Evolutionary conservation across 495 filamentous ascomycete genomes (phyloP).

Genomic region (Letharia lupina): DNA sequence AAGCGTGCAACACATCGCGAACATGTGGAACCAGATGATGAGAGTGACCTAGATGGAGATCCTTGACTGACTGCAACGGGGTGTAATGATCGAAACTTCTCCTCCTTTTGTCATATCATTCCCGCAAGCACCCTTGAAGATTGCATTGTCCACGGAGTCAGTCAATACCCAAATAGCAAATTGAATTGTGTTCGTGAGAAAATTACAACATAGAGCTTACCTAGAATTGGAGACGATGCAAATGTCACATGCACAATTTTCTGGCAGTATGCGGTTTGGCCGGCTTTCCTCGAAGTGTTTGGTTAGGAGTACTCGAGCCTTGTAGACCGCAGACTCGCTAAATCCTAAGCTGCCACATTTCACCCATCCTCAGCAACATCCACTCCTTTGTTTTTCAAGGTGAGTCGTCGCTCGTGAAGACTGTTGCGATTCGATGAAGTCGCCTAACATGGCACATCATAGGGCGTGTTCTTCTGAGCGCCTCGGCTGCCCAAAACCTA

Average conservation of each 20-base stretch:
- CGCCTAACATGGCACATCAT: slow-evolving; percentile 1
- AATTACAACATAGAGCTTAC: not conserved
- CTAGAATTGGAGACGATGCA: not conserved
- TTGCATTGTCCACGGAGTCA: not conserved
- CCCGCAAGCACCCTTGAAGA: not conserved
- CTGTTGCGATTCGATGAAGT: not conserved
- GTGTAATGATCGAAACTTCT: not conserved
- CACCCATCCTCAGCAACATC: slow-evolving; percentile 11
- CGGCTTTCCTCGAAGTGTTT: not conserved
- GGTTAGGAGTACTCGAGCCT: slow-evolving; percentile 3
- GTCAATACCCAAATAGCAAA: not conserved
- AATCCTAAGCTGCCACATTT: slow-evolving; percentile 15
- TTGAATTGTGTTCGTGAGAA: not conserved
- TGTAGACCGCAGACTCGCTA: slow-evolving; percentile 23
- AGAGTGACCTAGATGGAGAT: not conserved
- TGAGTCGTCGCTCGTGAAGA: slow-evolving; percentile 6
- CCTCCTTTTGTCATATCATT: not conserved
- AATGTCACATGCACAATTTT: not conserved
- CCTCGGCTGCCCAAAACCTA: not conserved
- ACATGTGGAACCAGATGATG: slow-evolving; percentile 30
- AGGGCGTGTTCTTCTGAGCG: slow-evolving; percentile 7
- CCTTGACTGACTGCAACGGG: not conserved
- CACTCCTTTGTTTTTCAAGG: slow-evolving; percentile 4
- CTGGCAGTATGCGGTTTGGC: no score
- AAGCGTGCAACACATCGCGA: slow-evolving; percentile 40